Evolutionary conservation across 1,284 basidiomycete genomes (phyloP).

Genomic region (Agroathelia rolfsii): DNA sequence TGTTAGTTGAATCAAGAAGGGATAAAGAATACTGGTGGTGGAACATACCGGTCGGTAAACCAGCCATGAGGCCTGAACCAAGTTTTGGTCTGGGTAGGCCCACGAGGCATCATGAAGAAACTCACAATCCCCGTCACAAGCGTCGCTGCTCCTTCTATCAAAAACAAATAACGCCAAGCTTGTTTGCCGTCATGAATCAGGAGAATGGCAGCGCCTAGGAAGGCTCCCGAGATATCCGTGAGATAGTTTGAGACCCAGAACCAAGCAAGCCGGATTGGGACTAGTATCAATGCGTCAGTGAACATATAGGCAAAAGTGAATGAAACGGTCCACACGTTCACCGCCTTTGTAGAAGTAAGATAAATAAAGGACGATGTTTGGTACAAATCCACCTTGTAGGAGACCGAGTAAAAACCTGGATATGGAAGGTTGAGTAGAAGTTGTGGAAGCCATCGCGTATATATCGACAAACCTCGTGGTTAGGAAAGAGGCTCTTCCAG

Average conservation of each 20-base stretch:
- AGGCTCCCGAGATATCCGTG: constrained; percentile 43
- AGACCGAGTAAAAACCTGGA: constrained; percentile 28
- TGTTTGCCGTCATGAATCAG: constrained; percentile 51
- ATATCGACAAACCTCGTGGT: constrained; percentile 30
- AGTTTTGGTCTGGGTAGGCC: constrained; percentile 56
- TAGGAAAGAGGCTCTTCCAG: constrained; percentile 44
- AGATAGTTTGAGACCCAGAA: constrained; percentile 62
- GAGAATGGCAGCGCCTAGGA: constrained; percentile 57
- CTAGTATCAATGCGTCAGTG: too few species aligned
- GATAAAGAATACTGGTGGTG: constrained; percentile 5
- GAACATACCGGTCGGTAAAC: constrained; percentile 42
- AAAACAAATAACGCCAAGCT: constrained; percentile 51
- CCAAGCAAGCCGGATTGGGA: constrained; percentile 57
- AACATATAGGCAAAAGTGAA: too few species aligned
- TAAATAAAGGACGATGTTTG: constrained; percentile 55
- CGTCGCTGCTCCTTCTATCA: constrained; percentile 47
- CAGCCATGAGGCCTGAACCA: constrained; percentile 64
- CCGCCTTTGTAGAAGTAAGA: constrained; percentile 60
- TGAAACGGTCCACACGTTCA: too few species aligned
- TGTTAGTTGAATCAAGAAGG: neutral
- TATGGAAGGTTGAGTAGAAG: constrained; percentile 10
- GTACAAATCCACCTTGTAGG: constrained; percentile 42
- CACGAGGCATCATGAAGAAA: constrained; percentile 63
- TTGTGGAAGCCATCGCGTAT: constrained; percentile 23
- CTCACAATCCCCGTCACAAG: constrained; percentile 46